Evolutionary conservation across 129 eudicot genomes (phyloP).

Genomic region (Helichrysum umbraculigerum): DNA sequence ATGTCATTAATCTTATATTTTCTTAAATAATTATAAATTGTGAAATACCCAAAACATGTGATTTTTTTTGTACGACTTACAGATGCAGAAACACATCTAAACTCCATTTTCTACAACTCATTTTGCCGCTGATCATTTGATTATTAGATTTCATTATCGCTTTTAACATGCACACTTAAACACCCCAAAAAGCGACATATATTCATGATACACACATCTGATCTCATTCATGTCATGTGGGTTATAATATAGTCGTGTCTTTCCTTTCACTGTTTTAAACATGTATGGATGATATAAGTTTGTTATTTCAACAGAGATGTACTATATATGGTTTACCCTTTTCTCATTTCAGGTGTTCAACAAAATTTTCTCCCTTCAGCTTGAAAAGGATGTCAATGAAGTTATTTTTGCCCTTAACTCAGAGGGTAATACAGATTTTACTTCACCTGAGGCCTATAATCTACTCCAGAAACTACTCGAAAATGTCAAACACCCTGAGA

Average conservation of each 20-base stretch:
- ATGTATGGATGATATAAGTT: background rate
- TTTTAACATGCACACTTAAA: too few species aligned
- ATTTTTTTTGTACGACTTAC: too few species aligned
- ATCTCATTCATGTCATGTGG: too few species aligned
- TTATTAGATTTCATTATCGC: too few species aligned
- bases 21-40: too few species aligned
- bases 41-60: too few species aligned
- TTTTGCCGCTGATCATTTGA: too few species aligned
- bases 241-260: background rate
- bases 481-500: conserved; percentile 47
- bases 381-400: conserved; percentile 88
- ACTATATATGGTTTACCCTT: background rate
- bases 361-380: conserved; percentile 63
- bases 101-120: too few species aligned
- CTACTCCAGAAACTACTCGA: conserved; percentile 47
- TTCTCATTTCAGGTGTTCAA: conserved; percentile 68
- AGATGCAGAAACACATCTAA: too few species aligned
- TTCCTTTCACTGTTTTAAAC: background rate
- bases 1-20: too few species aligned
- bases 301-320: background rate
- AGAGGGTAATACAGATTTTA: conserved; percentile 29
- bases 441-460: conserved; percentile 47
- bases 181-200: too few species aligned
- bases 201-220: too few species aligned
- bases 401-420: conserved; percentile 74